Evolutionary conservation across 306 rosid species (phyloP).

Genomic region (Hippophae tibetana): DNA sequence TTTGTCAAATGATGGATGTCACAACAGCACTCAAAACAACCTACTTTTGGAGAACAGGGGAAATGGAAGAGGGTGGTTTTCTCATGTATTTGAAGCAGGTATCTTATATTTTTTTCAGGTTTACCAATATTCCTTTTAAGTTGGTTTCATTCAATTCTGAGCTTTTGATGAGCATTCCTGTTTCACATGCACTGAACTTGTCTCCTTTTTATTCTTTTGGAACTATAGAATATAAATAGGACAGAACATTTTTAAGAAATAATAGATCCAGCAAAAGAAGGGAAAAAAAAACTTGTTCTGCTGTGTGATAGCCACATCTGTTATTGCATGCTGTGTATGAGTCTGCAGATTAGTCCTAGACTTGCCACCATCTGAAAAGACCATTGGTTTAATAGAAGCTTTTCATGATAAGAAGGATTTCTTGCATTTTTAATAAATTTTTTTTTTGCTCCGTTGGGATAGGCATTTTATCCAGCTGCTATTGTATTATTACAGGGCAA

Average conservation of each 20-base stretch:
- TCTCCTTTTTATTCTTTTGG: too few species aligned
- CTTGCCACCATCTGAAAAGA: too few species aligned
- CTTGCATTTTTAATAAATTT: background rate
- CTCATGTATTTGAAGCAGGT: slow-evolving; percentile 62
- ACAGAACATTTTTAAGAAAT: too few species aligned
- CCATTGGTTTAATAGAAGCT: too few species aligned
- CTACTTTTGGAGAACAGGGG: slow-evolving; percentile 39
- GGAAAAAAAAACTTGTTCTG: too few species aligned
- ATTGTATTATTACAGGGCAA: slow-evolving; percentile 43
- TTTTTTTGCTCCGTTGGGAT: background rate
- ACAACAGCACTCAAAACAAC: slow-evolving; percentile 26
- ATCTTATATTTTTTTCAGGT: slow-evolving; percentile 19
- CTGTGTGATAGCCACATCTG: too few species aligned
- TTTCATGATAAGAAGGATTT: too few species aligned
- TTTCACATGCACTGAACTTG: background rate
- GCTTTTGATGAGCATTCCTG: background rate
- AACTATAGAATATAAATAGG: too few species aligned
- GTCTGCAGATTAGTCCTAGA: too few species aligned
- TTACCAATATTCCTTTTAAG: slow-evolving; percentile 6
- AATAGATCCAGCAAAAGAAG: too few species aligned
- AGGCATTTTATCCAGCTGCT: slow-evolving; percentile 8
- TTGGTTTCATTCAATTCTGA: background rate
- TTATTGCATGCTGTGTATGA: too few species aligned
- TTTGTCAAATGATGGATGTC: slow-evolving; percentile 42
- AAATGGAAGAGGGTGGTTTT: slow-evolving; percentile 45